Percentiles rank a stretch among this genome's conserved stretches.
phyloP scores from a whole-genome alignment of 148 eudicot species.

The Linanthus parryae region DNA sequence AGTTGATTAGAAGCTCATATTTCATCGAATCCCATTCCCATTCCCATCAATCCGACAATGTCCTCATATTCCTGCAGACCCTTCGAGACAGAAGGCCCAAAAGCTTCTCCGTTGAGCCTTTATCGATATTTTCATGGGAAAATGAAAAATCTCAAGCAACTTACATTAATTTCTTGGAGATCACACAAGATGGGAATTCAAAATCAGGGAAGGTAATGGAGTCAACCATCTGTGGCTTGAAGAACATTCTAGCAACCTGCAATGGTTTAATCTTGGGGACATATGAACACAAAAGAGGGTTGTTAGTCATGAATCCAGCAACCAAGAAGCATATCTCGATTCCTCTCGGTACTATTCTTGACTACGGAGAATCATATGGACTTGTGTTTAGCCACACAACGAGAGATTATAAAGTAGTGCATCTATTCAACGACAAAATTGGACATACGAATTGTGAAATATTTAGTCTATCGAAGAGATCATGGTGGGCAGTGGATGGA shows the following conservation, averaged over 20 bases:
- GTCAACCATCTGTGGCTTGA: constrained; percentile 21
- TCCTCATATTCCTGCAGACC: constrained; percentile 14
- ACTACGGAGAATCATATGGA: too few species aligned
- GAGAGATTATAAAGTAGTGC: too few species aligned
- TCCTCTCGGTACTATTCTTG: too few species aligned
- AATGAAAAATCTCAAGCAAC: neutral
- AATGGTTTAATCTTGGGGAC: constrained; percentile 30
- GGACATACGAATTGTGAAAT: too few species aligned
- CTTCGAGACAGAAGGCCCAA: neutral
- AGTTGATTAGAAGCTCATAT: constrained; percentile 25
- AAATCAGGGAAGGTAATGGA: constrained; percentile 20
- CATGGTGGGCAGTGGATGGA: too few species aligned
- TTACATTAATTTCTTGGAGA: constrained; percentile 23
- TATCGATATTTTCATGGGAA: constrained; percentile 22
- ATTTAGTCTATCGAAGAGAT: too few species aligned
- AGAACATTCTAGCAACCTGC: constrained; percentile 22
- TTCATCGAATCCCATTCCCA: constrained; percentile 31
- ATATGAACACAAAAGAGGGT: constrained; percentile 13
- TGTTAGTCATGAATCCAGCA: constrained; percentile 5
- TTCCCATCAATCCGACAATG: constrained; percentile 14
- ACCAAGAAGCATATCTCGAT: constrained; percentile 4
- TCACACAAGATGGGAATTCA: constrained; percentile 22
- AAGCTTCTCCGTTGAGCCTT: constrained; percentile 21
- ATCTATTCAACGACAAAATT: too few species aligned
- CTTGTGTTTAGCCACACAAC: too few species aligned